Evolutionary conservation across 2,329 filamentous ascomycete species (phyloP).

Genomic region (Paecilomyces sp.): DNA sequence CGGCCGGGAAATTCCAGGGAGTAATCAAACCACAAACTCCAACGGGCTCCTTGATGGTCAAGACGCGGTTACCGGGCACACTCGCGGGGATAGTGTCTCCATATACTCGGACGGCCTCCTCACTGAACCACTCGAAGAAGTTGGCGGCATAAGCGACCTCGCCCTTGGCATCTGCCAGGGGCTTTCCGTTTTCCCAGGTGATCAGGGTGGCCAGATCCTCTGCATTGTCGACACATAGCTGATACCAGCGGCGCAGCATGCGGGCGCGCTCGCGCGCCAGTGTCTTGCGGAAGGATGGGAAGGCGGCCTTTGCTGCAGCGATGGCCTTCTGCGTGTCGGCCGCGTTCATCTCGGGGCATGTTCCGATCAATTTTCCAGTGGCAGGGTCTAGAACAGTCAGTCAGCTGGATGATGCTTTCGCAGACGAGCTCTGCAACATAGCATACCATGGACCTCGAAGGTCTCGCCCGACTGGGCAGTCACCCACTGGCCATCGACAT

Average conservation of each 20-base stretch:
- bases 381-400: slow-evolving; percentile 59
- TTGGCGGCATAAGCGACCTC: slow-evolving; percentile 53
- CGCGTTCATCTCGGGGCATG: slow-evolving; percentile 70
- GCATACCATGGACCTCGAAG: slow-evolving; percentile 70
- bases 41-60: slow-evolving; percentile 59
- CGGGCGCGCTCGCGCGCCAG: slow-evolving; percentile 54
- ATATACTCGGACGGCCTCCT: slow-evolving; percentile 52
- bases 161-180: slow-evolving; percentile 52
- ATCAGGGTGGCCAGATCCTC: slow-evolving; percentile 61
- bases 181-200: slow-evolving; percentile 65
- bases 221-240: slow-evolving; percentile 58
- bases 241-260: slow-evolving; percentile 61
- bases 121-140: slow-evolving; percentile 59
- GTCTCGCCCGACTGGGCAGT: slow-evolving; percentile 79
- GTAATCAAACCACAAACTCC: slow-evolving; percentile 62
- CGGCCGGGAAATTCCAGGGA: slow-evolving; percentile 58
- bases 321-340: slow-evolving; percentile 77
- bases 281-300: slow-evolving; percentile 54
- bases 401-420: background rate
- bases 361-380: slow-evolving; percentile 72
- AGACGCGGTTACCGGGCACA: slow-evolving; percentile 53
- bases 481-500: slow-evolving; percentile 91
- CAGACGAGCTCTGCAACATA: background rate
- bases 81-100: slow-evolving; percentile 57
- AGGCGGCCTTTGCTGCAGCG: slow-evolving; percentile 68